Evolutionary conservation across 805 yeast species (phyloP), one percentile per base, ranked within the genome.

Genomic region (Metschnikowia drakensbergensis): DNA sequence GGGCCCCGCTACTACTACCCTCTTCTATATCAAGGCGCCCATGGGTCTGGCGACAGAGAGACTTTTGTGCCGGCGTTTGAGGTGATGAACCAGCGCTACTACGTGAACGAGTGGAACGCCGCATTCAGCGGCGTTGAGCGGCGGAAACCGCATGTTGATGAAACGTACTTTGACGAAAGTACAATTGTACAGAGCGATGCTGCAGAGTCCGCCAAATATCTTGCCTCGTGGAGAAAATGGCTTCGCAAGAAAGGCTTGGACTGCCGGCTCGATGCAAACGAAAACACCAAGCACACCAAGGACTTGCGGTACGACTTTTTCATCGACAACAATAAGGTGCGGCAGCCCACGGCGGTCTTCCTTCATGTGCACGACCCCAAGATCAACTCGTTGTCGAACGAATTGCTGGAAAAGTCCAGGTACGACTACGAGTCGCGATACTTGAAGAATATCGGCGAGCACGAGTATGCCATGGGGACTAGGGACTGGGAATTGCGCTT

Each of bases 21-120:
- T 9, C 56, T 71, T 35, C 46, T 71, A 2, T 69, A 63, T 52
- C 75, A 69, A 54, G 74, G 73, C 9, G 60, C 62, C 2, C 62
- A 59, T 17, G 72, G 71, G 0, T 49, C 45, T 4, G 72, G 72
- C 6, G 74, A 71, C 49, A 56, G 69, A 26, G 75, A 71, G 41
- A 68, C 73, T 3, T 64, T 64, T 49, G 62, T 64, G 13, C 72
- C 73, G 3, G 74, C 74, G 4, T 66, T 73, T 42, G 65, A 63
- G 45, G 66, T 63, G 11, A 62, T 70, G 57, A 53, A 63, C 28
- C 68, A 71, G 51, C 58, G 63, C 9, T 69, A 69, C 55, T 69
- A 71, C 48, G 26, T 57, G 26, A 49, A 52, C 8, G 58, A 50
- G 28, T 48, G 47, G 51, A 33, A 38, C 6, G 58, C 46, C 17